Evolutionary conservation across 176 grass and related monocot genomes (phyloP).

Genomic region (Oryza punctata): DNA sequence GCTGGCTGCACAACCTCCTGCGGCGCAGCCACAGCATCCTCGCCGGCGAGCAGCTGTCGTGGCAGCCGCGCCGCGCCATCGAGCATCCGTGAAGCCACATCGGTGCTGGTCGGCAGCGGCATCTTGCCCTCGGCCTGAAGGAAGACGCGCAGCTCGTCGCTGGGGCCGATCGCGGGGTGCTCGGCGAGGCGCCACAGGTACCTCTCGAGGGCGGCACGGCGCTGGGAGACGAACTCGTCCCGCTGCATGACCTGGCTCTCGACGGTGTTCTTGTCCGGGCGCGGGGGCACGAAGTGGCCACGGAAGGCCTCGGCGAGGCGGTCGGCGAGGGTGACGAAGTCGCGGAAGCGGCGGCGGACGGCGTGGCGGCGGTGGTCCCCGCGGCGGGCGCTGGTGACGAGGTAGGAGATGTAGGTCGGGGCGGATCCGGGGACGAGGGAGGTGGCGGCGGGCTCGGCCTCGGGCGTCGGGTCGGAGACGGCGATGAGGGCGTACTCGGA

Average conservation of each 20-base stretch:
- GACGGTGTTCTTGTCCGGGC: conserved; percentile 90
- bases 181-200: conserved; percentile 82
- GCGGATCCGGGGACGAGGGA: conserved; percentile 71
- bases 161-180: conserved; percentile 74
- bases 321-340: conserved; percentile 92
- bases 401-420: conserved; percentile 83
- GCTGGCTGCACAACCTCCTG: conserved; percentile 96
- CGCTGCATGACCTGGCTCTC: conserved; percentile 99
- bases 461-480: conserved; percentile 76
- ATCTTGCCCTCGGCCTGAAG: conserved; percentile 86
- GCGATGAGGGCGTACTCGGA: conserved; percentile 68
- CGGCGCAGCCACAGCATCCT: conserved; percentile 50
- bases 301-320: conserved; percentile 86
- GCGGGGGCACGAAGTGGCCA: conserved; percentile 78
- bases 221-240: conserved; percentile 84
- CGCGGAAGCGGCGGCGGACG: conserved; percentile 91
- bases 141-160: conserved; percentile 90
- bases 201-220: conserved; percentile 65
- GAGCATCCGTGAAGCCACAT: conserved; percentile 86
- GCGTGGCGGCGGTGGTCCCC: conserved; percentile 44
- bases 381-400: conserved; percentile 58
- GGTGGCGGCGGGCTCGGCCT: conserved; percentile 60
- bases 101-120: conserved; percentile 76
- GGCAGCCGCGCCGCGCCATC: conserved; percentile 82
- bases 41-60: conserved; percentile 63